Base-by-base conservation (phyloP, 2,329 filamentous ascomycete genomes). In the Diplodia scrobiculata region DNA sequence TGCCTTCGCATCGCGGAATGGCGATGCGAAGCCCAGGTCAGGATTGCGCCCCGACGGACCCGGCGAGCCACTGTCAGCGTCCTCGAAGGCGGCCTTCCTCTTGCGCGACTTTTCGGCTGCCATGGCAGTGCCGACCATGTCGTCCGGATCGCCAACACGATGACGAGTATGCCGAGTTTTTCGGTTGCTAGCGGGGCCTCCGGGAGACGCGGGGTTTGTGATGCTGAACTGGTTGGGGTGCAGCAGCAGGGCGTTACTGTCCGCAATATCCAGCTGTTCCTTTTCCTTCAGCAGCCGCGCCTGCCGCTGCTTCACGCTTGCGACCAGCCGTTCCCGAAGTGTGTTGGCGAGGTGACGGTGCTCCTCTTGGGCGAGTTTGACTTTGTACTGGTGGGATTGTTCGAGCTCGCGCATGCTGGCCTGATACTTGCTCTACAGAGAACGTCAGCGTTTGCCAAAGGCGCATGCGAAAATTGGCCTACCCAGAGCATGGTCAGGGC, bases 401-500 rank as follows among this genome's bases (percentile, higher is more conserved):
- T 84, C 80, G 68, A 87, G 80, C 68, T 86, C 81, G 68, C 83
- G 81, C 38, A 86, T 79, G 45, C 79, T 81, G 66, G 82, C 81
- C 68, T 85, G 79, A 74, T 87, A 84, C 66, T 84, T 83, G 72
- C 85, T 83, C 86, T 88, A 64, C 34, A 60, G 19, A 11, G 21
- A 21, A 47, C 25, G 58, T 75, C 67, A 73, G 73, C 66, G 21
- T 54, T 21, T 27, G 32, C 7, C 21, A 10, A 11, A 17, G n/a
- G 25, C 3, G 63, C n/a, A 36, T 27, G 51, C 38, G 19, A 25
- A 32, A 5, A 34, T 25, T 41, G 34, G 65, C 86, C 74, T 83
- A 97, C 95, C 84, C 90, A 89, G 70, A 96, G 86, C 73, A 89
- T 86, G 6, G 90, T 89, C 74, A 98, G 80, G 72, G 93, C 88